Evolutionary conservation across 495 filamentous ascomycete genomes (phyloP).

Genomic region (Hypoxylon intermedium): DNA sequence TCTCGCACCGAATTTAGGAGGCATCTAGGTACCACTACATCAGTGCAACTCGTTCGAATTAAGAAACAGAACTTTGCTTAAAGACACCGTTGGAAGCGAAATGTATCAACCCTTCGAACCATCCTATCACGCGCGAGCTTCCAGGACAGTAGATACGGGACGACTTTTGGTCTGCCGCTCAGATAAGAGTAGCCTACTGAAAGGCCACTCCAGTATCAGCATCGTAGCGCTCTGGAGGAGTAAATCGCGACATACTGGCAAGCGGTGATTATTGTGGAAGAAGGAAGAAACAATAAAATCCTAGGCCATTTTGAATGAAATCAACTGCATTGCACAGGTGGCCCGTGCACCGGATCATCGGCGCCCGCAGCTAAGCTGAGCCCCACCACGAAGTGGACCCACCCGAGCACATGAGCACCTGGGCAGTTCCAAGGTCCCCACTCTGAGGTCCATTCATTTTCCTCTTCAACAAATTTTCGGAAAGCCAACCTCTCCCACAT

Average conservation of each 20-base stretch:
- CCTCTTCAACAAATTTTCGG: constrained; percentile 48
- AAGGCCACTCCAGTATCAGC: constrained; percentile 61
- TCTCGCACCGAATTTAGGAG: no score
- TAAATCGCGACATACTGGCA: constrained; percentile 50
- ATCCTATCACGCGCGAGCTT: constrained; percentile 75
- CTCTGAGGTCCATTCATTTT: constrained; percentile 39
- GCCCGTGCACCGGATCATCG: constrained; percentile 14
- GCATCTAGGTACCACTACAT: background rate
- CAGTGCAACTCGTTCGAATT: no score
- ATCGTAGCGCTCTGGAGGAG: constrained; percentile 46
- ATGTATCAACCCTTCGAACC: constrained; percentile 72
- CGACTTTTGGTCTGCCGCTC: constrained; percentile 76
- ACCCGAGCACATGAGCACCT: no score
- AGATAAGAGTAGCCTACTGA: constrained; percentile 70
- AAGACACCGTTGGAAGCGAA: constrained; percentile 10
- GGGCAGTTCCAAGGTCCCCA: no score
- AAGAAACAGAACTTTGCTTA: background rate
- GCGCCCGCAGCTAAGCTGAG: constrained; percentile 3
- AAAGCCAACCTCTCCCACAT: constrained; percentile 29
- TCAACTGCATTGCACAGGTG: background rate
- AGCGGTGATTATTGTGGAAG: constrained; percentile 59
- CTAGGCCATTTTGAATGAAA: background rate
- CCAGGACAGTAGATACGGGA: constrained; percentile 98
- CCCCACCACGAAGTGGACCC: constrained; percentile 11
- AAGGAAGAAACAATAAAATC: constrained; percentile 26